Evolutionary conservation across 2,329 filamentous ascomycete genomes (phyloP).

Genomic region (Calonectria pseudoturangicola): DNA sequence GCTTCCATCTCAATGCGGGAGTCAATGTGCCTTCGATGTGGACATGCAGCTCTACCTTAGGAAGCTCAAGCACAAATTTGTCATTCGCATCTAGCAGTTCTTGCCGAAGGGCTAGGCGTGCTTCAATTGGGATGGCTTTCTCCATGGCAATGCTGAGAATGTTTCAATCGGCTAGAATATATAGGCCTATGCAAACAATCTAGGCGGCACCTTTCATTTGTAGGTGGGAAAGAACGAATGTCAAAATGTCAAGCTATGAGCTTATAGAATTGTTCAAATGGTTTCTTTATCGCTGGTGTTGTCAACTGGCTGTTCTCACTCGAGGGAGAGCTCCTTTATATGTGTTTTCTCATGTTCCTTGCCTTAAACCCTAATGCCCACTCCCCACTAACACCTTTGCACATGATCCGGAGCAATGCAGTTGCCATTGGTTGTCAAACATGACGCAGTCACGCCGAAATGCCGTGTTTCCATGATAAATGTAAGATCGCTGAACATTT

Average conservation of each 20-base stretch:
- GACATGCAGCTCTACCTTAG: constrained; percentile 59
- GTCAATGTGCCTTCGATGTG: constrained; percentile 84
- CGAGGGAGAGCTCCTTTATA: background rate
- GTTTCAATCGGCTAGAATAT: background rate
- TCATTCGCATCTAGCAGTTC: constrained; percentile 37
- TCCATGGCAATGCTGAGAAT: background rate
- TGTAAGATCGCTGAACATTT: background rate
- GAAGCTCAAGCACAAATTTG: constrained; percentile 35
- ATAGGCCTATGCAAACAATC: background rate
- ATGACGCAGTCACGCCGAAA: background rate
- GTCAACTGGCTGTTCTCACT: background rate
- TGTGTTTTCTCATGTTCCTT: background rate
- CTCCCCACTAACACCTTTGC: background rate
- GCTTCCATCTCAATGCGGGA: constrained; percentile 79
- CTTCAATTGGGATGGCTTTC: background rate
- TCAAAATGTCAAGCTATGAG: background rate
- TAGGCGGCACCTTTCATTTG: background rate
- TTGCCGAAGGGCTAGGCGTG: constrained; percentile 4
- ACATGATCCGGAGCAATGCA: background rate
- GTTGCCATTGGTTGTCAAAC: background rate
- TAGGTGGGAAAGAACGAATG: background rate
- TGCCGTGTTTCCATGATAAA: background rate
- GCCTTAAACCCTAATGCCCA: background rate
- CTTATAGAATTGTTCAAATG: background rate
- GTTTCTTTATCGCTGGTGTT: background rate